A percentile compares a stretch with the other conserved stretches of the same genome.
Evolutionary conservation across 257 asterid species (phyloP).

Genomic region (Solanum ossicruentum): DNA sequence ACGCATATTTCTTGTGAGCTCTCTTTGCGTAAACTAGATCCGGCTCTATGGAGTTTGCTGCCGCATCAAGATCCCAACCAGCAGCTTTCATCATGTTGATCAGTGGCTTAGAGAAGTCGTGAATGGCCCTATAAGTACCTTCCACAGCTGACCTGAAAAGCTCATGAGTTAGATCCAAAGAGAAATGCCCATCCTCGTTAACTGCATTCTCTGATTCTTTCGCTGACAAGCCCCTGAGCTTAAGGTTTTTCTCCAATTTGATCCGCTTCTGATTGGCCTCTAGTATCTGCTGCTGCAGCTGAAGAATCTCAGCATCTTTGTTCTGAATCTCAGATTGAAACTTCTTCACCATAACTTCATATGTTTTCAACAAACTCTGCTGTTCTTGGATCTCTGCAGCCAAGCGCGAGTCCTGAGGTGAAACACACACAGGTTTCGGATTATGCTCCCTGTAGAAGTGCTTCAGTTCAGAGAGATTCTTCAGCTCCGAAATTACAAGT

Average conservation of each 20-base stretch:
- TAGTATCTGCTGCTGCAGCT: slow-evolving; percentile 82
- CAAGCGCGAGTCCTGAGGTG: slow-evolving; percentile 94
- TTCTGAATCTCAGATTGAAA: slow-evolving; percentile 98
- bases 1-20: slow-evolving; percentile 96
- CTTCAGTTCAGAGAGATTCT: slow-evolving; percentile 85
- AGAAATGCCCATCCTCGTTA: slow-evolving; percentile 30
- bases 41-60: slow-evolving; percentile 87
- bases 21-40: slow-evolving; percentile 63
- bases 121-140: slow-evolving; percentile 77
- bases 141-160: slow-evolving; percentile 65
- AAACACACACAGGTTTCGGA: slow-evolving; percentile 81
- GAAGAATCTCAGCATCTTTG: slow-evolving; percentile 79
- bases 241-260: slow-evolving; percentile 87
- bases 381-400: slow-evolving; percentile 99
- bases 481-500: slow-evolving; percentile 89
- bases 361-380: slow-evolving; percentile 88
- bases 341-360: slow-evolving; percentile 96
- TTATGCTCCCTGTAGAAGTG: slow-evolving; percentile 92
- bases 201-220: slow-evolving; percentile 70
- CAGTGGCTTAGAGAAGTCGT: slow-evolving; percentile 90
- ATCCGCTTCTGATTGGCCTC: slow-evolving; percentile 86
- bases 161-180: slow-evolving; percentile 60
- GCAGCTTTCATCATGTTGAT: slow-evolving; percentile 99
- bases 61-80: slow-evolving; percentile 99
- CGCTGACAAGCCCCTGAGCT: slow-evolving; percentile 81